These are phyloP conservation scores for Perilla frutescens DNA, from an alignment of 257 asterid species.

Conservation along the genomic window DNA sequence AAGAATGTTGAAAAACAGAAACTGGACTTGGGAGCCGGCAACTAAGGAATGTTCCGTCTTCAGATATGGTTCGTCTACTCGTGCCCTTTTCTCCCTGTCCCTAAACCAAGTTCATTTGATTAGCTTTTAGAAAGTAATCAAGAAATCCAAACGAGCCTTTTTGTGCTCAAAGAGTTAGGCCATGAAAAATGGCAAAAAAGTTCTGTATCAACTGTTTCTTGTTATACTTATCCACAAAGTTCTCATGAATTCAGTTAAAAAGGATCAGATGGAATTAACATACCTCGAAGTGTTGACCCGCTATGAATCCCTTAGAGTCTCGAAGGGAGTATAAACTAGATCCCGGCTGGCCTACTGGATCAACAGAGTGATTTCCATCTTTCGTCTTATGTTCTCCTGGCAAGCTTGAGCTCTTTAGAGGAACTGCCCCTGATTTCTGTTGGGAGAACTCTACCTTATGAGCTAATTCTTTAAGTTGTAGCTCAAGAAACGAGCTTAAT, in stretches of 20 bases:
- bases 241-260: no score
- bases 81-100: constrained; percentile 48
- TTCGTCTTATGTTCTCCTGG: constrained; percentile 35
- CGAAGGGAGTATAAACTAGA: constrained; percentile 41
- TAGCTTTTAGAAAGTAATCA: not conserved
- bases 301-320: constrained; percentile 39
- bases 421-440: constrained; percentile 39
- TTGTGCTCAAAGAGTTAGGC: not conserved
- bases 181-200: not conserved
- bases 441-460: constrained; percentile 60
- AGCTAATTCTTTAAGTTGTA: constrained; percentile 73
- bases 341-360: constrained; percentile 34
- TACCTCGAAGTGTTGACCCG: constrained; percentile 52
- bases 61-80: constrained; percentile 40
- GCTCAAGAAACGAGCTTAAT: constrained; percentile 74
- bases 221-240: not conserved
- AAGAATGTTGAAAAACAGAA: constrained; percentile 57
- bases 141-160: not conserved
- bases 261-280: not conserved
- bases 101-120: constrained; percentile 24
- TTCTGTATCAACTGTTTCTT: not conserved
- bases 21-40: constrained; percentile 59
- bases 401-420: constrained; percentile 39
- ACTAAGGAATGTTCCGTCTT: constrained; percentile 43
- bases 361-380: constrained; percentile 43